A percentile compares a stretch with the other conserved stretches of the same genome.
These are phyloP conservation scores for Nitzschia sp. DNA, from an alignment of 108 stramenopile genomes.

Conservation along the genomic window DNA sequence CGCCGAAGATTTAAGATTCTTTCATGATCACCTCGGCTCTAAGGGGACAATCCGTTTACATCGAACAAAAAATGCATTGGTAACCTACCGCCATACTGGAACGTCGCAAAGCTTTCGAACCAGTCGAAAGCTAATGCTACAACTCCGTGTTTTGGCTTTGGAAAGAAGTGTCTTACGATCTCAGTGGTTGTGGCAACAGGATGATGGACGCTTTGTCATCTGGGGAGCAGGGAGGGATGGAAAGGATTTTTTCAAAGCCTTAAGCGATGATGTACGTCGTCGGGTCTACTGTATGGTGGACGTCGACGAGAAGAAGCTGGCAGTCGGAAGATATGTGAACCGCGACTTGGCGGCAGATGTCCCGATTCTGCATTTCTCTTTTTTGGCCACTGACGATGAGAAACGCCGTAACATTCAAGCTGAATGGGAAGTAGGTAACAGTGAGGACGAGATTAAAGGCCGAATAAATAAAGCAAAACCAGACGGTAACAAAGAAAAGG, in stretches of 20 bases:
- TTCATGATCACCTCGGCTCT: constrained; percentile 72
- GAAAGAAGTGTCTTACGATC: constrained; percentile 50
- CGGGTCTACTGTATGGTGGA: constrained; percentile 80
- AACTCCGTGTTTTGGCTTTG: constrained; percentile 73
- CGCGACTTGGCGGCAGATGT: constrained; percentile 41
- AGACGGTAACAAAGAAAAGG: background rate
- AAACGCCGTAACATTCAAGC: constrained; percentile 10
- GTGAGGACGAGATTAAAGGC: constrained; percentile 28
- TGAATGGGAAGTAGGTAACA: constrained; percentile 26
- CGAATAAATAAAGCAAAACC: constrained; percentile 57
- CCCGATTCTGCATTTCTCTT: constrained; percentile 86
- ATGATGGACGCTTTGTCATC: constrained; percentile 56
- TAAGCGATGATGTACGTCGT: constrained; percentile 47
- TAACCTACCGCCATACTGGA: constrained; percentile 82
- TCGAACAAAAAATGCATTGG: constrained; percentile 53
- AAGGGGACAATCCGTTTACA: constrained; percentile 55
- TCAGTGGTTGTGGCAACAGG: constrained; percentile 15
- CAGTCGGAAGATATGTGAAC: constrained; percentile 57
- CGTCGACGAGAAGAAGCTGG: constrained; percentile 83
- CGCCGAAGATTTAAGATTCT: constrained; percentile 89
- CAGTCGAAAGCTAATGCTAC: constrained; percentile 73
- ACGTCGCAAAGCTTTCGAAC: constrained; percentile 79
- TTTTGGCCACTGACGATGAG: constrained; percentile 38
- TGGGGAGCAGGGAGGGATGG: constrained; percentile 92
- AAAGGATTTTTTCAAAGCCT: constrained; percentile 83